Percentiles rank a stretch among this genome's conserved stretches.
Conservation (phyloP, 768 basidiomycete species). For the Suillus weaverae region DNA sequence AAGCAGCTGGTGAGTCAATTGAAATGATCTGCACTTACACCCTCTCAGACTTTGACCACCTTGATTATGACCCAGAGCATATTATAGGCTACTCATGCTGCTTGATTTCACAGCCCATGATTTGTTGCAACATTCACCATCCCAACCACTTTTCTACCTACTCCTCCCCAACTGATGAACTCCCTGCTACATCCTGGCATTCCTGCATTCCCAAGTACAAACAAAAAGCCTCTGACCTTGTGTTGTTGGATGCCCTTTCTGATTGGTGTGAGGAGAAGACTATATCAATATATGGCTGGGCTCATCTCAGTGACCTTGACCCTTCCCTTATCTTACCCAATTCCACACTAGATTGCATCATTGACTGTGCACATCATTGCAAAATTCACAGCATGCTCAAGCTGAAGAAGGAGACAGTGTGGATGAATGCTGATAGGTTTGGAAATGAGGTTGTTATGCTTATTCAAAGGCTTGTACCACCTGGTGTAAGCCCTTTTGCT, state of each 20-base stretch:
- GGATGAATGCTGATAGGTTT: constrained; percentile 10
- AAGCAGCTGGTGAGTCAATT: constrained; percentile 18
- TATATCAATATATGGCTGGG: constrained; percentile 1
- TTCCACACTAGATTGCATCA: constrained; percentile 17
- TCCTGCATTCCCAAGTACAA: constrained; percentile 11
- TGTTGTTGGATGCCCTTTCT: constrained; percentile 6
- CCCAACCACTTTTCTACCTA: constrained; percentile 12
- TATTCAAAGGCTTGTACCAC: neutral
- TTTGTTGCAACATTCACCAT: constrained; percentile 28
- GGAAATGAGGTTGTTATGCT: constrained; percentile 2
- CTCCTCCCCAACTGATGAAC: neutral
- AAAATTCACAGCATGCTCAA: constrained; percentile 18
- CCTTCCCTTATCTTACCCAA: constrained; percentile 17
- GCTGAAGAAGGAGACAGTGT: constrained; percentile 20
- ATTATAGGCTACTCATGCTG: constrained; percentile 20
- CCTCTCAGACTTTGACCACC: constrained; percentile 11
- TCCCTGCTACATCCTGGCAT: neutral
- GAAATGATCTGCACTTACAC: too few species aligned
- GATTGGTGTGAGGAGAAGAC: constrained; percentile 15
- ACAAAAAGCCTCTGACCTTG: neutral
- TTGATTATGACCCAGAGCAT: neutral
- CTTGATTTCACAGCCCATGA: constrained; percentile 1
- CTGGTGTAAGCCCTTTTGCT: neutral
- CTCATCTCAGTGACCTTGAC: constrained; percentile 10
- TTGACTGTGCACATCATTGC: constrained; percentile 25